Evolutionary conservation across 75 land plant species (phyloP).

Genomic region (Cryptomeria japonica): DNA sequence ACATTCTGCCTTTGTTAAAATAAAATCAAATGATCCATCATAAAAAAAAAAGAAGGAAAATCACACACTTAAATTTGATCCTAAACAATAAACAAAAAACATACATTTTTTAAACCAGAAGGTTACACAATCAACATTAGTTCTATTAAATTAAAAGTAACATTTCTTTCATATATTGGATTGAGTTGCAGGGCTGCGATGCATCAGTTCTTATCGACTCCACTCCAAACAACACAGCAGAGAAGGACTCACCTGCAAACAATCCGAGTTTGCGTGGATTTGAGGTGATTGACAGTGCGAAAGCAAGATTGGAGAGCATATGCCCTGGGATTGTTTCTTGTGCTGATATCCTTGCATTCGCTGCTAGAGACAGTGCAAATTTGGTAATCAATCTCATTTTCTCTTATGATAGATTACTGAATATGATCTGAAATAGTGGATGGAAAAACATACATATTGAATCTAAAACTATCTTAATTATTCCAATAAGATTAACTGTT

Average conservation of each 20-base stretch:
- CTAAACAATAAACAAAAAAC: too few relatives aligned
- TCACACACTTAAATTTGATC: too few relatives aligned
- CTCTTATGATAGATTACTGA: too few relatives aligned
- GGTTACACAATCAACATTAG: too few relatives aligned
- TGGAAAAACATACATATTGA: too few relatives aligned
- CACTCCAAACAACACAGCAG: constrained; percentile 29
- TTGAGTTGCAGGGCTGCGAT: constrained; percentile 42
- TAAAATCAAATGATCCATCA: too few relatives aligned
- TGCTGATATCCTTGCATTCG: constrained; percentile 34
- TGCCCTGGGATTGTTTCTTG: constrained; percentile 33
- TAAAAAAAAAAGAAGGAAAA: too few relatives aligned
- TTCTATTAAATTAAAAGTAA: not conserved
- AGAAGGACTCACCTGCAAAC: constrained; percentile 30
- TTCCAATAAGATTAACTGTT: too few relatives aligned
- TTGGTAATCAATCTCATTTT: constrained; percentile 5
- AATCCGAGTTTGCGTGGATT: constrained; percentile 31
- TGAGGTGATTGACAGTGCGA: constrained; percentile 32
- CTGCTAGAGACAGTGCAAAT: constrained; percentile 41
- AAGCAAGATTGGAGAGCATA: constrained; percentile 16
- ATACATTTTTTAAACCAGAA: too few relatives aligned
- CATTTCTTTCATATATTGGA: too few relatives aligned
- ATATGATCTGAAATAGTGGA: too few relatives aligned
- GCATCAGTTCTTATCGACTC: constrained; percentile 41
- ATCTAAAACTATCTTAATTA: not conserved
- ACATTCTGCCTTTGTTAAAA: too few relatives aligned